Percentiles rank a stretch among this genome's conserved stretches.
Evolutionary conservation across 1,139 yeast species (phyloP).

Genomic region (Waltiozyma sp.): DNA sequence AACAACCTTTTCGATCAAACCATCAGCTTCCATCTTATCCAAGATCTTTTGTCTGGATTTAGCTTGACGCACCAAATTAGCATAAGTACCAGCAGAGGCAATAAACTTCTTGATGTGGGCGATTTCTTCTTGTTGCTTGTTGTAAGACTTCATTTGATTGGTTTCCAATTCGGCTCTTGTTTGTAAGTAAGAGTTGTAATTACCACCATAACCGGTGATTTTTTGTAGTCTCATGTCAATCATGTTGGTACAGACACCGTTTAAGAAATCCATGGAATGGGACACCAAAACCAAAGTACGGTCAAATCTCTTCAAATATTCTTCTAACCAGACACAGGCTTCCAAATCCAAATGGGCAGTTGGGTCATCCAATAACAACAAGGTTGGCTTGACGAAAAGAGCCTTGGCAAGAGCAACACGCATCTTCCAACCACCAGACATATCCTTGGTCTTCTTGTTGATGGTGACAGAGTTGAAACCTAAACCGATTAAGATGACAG

Average conservation of each 20-base stretch:
- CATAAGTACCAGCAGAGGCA: constrained; percentile 99
- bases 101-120: constrained; percentile 96
- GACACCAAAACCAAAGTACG: constrained; percentile 90
- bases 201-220: constrained; percentile 85
- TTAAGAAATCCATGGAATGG: constrained; percentile 98
- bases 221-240: constrained; percentile 81
- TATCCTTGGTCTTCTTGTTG: constrained; percentile 86
- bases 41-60: constrained; percentile 98
- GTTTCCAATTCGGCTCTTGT: constrained; percentile 91
- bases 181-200: constrained; percentile 92
- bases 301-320: constrained; percentile 88
- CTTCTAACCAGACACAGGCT: constrained; percentile 99
- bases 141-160: constrained; percentile 95
- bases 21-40: constrained; percentile 99
- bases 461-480: constrained; percentile 87
- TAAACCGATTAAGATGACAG: constrained; percentile 90
- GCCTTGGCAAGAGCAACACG: constrained; percentile 71
- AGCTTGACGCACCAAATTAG: constrained; percentile 97
- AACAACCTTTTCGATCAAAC: constrained; percentile 86
- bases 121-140: constrained; percentile 97
- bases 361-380: constrained; percentile 88
- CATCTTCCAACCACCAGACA: constrained; percentile 96
- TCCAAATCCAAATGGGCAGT: constrained; percentile 99
- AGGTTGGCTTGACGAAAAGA: constrained; percentile 77
- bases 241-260: constrained; percentile 98